Evolutionary conservation across 768 basidiomycete species (phyloP).

Genomic region (Peribolospora kevripleyi): DNA sequence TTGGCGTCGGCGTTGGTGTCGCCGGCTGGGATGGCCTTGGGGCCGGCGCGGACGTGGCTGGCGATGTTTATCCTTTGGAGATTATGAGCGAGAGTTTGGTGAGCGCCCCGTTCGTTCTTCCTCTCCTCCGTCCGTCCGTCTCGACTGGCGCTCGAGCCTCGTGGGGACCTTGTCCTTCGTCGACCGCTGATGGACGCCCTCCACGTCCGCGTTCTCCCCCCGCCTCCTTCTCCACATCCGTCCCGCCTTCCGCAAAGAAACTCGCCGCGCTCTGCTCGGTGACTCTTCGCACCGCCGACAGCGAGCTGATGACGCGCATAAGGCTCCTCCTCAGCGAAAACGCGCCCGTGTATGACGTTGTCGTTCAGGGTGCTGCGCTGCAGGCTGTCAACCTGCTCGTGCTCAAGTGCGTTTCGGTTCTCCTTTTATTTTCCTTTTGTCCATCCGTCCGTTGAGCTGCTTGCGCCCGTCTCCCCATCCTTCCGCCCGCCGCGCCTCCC

Average conservation of each 20-base stretch:
- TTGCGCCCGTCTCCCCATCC: too few relatives aligned
- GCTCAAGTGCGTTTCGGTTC: slow-evolving; percentile 33
- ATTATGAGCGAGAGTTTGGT: slow-evolving; percentile 79
- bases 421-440: neutral
- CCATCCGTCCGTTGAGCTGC: neutral
- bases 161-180: too few relatives aligned
- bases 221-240: neutral
- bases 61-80: slow-evolving; percentile 47
- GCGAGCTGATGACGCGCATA: slow-evolving; percentile 38
- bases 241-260: neutral
- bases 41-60: too few relatives aligned
- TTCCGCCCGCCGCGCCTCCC: too few relatives aligned
- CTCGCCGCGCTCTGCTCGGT: neutral
- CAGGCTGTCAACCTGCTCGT: slow-evolving; percentile 65
- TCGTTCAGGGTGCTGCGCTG: slow-evolving; percentile 71
- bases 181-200: neutral
- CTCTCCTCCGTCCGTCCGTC: too few relatives aligned
- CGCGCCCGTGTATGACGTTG: slow-evolving; percentile 53
- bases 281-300: neutral
- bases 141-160: too few relatives aligned
- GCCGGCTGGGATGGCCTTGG: too few relatives aligned
- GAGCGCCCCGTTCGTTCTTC: neutral
- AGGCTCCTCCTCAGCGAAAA: slow-evolving; percentile 53
- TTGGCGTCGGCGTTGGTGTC: too few relatives aligned
- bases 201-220: neutral